Evolutionary conservation across 768 basidiomycete species (phyloP), one percentile per base, ranked within the genome.

Genomic region (Amanita jacksonii): DNA sequence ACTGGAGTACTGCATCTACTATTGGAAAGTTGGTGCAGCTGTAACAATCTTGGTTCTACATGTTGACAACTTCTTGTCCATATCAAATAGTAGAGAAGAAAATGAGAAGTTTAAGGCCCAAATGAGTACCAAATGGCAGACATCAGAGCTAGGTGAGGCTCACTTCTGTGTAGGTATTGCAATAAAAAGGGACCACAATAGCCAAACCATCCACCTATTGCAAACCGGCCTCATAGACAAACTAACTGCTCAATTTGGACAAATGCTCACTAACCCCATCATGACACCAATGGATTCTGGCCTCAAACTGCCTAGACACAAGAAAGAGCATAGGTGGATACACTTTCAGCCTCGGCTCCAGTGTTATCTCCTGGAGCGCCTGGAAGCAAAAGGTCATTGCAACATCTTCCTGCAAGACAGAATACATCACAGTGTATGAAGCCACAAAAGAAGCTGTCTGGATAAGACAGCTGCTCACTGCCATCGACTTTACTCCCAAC

Each of bases 321-420:
- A 7, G 46, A 0, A 40, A 34, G n/a, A n/a, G n/a, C n/a, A n/a
- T n/a, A n/a, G n/a, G n/a, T n/a, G n/a, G n/a, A n/a, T n/a, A n/a
- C n/a, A n/a, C n/a, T n/a, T n/a, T n/a, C n/a, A n/a, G n/a, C n/a
- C n/a, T n/a, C n/a, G n/a, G n/a, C n/a, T n/a, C n/a, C n/a, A n/a
- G n/a, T n/a, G n/a, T n/a, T n/a, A n/a, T n/a, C n/a, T n/a, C n/a
- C n/a, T n/a, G n/a, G n/a, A n/a, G n/a, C n/a, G n/a, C n/a, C n/a
- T n/a, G n/a, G n/a, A n/a, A n/a, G n/a, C n/a, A n/a, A n/a, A 3
- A 57, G 1, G 53, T 55, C 1, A 52, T 68, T 25, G 48, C 69
- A 0, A 43, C 52, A 1, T 71, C 65, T 0, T 63, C 65, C 0
- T 59, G 57, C 7, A 60, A 72, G 44, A 62, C 65, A 0, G 66